Evolutionary conservation across 768 basidiomycete species (phyloP), one percentile per base, ranked within the genome.

Genomic region (Pleurotus tuoliensis): DNA sequence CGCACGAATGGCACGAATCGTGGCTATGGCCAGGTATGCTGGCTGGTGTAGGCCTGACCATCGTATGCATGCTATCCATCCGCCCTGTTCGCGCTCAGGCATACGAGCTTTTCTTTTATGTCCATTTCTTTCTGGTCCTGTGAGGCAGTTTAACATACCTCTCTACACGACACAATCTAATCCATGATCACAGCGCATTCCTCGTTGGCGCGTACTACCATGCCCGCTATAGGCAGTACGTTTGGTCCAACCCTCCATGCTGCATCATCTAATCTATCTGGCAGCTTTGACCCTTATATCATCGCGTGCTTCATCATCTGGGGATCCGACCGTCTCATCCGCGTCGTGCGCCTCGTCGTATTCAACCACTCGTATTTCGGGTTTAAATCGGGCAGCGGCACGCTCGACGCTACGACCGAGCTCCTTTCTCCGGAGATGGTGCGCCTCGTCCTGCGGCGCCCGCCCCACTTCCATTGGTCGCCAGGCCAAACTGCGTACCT

Each of bases 401-500:
- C 66, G 20, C 61, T 71, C 60, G 67, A 73, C 41, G 76, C 77
- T 3, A 59, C 63, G 18, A 70, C 65, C 0, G 76, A 79, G 61
- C 61, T 73, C 7, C 64, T 79, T 50, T 71, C 73, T 0, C 22
- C 25, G 16, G 27, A 55, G 34, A 30, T 45, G 43, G 54, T 74
- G 49, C 74, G 77, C 8, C 63, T 81, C 18, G 69, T 68, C 30
- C 61, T 80, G 25, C 61, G 63, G 24, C 74, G 78, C 20, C 75
- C 76, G 9, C 61, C 63, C 0, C 71, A 75, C 57, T 73, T 81
- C 60, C 67, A 67, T 40, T 82, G 80, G 80, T 62, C 64, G 4
- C 69, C 80, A 0, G 80, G 80, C n/a, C 80, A 82, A 62, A 66
- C 70, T 7, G 77, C 75, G 0, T 82, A 73, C 58, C 68, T 82